Percentiles rank a stretch among this genome's conserved stretches.
phyloP scores from a whole-genome alignment of 164 flowering plant genomes.

The Vitis cinerea region DNA sequence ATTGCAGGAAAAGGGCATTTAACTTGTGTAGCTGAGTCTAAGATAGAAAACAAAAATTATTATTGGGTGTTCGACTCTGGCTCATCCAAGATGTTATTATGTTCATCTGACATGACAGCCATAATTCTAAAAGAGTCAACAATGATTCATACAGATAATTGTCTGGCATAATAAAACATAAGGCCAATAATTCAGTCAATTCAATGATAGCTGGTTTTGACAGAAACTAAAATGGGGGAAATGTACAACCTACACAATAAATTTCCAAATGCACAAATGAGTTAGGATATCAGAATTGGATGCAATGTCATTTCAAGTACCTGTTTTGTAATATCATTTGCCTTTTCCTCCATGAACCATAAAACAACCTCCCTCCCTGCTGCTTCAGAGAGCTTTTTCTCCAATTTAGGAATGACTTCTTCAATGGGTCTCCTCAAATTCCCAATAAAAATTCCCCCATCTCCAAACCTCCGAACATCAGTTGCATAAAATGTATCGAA shows the following conservation, averaged over 20 bases:
- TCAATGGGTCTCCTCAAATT: constrained; percentile 89
- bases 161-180: neutral
- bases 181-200: neutral
- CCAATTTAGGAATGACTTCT: constrained; percentile 79
- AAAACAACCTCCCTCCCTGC: constrained; percentile 82
- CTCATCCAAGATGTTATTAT: no score
- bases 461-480: constrained; percentile 92
- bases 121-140: neutral
- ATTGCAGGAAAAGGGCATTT: no score
- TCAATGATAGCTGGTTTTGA: neutral
- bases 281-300: neutral
- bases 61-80: no score
- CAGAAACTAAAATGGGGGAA: no score
- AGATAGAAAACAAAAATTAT: no score
- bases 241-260: neutral
- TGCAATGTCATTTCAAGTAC: constrained; percentile 24
- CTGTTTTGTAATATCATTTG: constrained; percentile 80
- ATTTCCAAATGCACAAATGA: neutral
- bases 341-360: constrained; percentile 94
- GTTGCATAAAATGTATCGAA: constrained; percentile 87
- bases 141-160: neutral
- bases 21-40: no score
- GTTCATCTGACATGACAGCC: no score
- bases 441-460: constrained; percentile 92
- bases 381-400: constrained; percentile 82